Conservation (phyloP, 2,329 filamentous ascomycete genomes). For the Aspergillus tubingensis region DNA sequence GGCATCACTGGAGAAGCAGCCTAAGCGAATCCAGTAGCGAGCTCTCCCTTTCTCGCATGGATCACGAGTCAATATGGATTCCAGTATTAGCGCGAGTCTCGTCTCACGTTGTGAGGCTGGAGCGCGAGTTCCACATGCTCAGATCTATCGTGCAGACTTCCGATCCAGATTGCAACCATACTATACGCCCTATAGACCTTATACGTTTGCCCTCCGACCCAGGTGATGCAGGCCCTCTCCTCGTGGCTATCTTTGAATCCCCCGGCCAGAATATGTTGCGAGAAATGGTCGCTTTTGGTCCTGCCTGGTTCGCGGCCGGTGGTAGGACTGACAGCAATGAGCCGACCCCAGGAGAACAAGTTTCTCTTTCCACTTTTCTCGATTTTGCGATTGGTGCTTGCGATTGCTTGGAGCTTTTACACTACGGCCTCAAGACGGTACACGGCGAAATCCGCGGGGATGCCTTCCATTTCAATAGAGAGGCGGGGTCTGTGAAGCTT, state of each 20-base stretch:
- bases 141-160: conserved; percentile 70
- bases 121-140: conserved; percentile 82
- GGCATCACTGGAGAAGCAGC: conserved; percentile 53
- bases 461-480: conserved; percentile 80
- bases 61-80: conserved; percentile 51
- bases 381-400: conserved; percentile 89
- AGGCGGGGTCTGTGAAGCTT: conserved; percentile 72
- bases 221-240: conserved; percentile 69
- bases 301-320: conserved; percentile 67
- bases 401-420: conserved; percentile 84
- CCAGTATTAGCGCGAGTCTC: conserved; percentile 80
- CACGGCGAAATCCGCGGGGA: conserved; percentile 91
- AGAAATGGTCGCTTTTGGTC: conserved; percentile 74
- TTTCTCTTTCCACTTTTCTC: conserved; percentile 75
- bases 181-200: conserved; percentile 78
- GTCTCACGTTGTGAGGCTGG: conserved; percentile 76
- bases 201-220: conserved; percentile 68
- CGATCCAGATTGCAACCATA: conserved; percentile 73
- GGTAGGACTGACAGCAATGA: conserved; percentile 49
- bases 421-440: conserved; percentile 81
- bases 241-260: conserved; percentile 79
- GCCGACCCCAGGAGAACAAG: conserved; percentile 58
- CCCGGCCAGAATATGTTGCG: conserved; percentile 73
- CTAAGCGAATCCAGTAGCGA: conserved; percentile 54
- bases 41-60: conserved; percentile 41